Conservation (phyloP, 495 filamentous ascomycete species). For the Penicillium paxilli region DNA sequence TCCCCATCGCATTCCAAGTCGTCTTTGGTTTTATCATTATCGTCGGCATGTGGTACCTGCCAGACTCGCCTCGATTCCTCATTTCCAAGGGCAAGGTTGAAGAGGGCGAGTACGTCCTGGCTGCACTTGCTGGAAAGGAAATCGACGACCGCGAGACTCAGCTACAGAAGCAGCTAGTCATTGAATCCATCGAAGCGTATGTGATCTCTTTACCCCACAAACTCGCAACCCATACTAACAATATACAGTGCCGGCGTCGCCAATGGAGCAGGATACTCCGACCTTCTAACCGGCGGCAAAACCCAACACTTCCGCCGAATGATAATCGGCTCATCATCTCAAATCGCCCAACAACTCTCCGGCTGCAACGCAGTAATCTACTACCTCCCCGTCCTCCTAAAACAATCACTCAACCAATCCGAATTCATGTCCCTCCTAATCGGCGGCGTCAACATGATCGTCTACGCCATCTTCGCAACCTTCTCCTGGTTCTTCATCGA, state of each 20-base stretch:
- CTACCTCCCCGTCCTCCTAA: conserved; percentile 77
- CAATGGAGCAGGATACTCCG: conserved; percentile 34
- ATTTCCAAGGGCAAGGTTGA: conserved; percentile 64
- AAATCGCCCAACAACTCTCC: conserved; percentile 80
- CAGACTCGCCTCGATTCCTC: conserved; percentile 78
- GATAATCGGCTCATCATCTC: conserved; percentile 57
- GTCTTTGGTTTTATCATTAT: conserved; percentile 69
- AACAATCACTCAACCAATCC: conserved; percentile 59
- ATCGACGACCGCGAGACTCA: conserved; percentile 57
- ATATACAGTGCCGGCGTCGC: conserved; percentile 33
- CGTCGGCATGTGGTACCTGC: conserved; percentile 63
- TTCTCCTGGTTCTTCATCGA: conserved; percentile 86
- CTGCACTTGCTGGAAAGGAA: conserved; percentile 63
- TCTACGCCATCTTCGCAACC: conserved; percentile 76
- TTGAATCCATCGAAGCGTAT: conserved; percentile 74
- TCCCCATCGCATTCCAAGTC: conserved; percentile 82
- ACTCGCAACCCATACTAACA: conserved; percentile 4
- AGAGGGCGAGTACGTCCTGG: conserved; percentile 68
- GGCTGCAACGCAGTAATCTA: conserved; percentile 85
- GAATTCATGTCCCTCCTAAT: conserved; percentile 70
- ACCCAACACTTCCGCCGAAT: conserved; percentile 50
- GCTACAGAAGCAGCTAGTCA: conserved; percentile 64
- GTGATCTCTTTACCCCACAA: conserved; percentile 24
- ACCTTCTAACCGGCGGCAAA: conserved; percentile 43
- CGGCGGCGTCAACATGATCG: conserved; percentile 81